phyloP scores from a whole-genome alignment of 768 basidiomycete species.

The Mycena crocata region DNA sequence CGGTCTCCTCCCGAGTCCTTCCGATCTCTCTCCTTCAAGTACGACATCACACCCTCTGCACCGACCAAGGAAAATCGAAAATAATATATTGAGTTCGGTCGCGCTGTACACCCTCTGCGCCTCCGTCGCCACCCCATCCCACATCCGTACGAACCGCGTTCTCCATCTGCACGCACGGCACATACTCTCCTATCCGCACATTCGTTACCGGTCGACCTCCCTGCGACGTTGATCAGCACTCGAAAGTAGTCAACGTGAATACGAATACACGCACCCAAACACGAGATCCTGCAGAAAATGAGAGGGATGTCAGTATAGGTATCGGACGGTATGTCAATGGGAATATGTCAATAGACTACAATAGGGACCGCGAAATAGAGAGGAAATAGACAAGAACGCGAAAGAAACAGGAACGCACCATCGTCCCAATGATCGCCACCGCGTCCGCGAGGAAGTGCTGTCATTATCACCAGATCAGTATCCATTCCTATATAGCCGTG shows the following conservation, averaged over 20 bases:
- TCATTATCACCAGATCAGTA: background rate
- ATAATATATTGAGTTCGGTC: too few species aligned
- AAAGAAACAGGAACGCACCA: constrained; percentile 64
- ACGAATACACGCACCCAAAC: constrained; percentile 78
- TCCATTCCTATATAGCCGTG: constrained; percentile 32
- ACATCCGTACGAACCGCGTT: too few species aligned
- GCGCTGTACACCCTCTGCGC: too few species aligned
- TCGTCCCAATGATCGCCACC: constrained; percentile 97
- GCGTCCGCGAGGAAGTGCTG: constrained; percentile 94
- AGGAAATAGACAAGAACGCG: constrained; percentile 1
- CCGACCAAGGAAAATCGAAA: too few species aligned
- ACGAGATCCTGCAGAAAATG: constrained; percentile 89
- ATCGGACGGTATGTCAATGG: too few species aligned
- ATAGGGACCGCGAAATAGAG: constrained; percentile 20
- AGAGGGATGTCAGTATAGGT: too few species aligned
- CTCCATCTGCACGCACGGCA: too few species aligned
- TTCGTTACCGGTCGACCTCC: constrained; percentile 33
- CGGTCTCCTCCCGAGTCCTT: too few species aligned
- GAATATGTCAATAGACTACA: too few species aligned
- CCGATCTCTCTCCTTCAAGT: too few species aligned
- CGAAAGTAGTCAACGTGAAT: background rate
- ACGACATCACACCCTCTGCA: too few species aligned
- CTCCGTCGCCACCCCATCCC: too few species aligned
- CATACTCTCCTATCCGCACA: background rate
- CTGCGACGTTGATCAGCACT: constrained; percentile 1